These are phyloP conservation scores for Tolypocladium ophioglossoides DNA, from an alignment of 2,329 filamentous ascomycete species.

Conservation along the genomic window DNA sequence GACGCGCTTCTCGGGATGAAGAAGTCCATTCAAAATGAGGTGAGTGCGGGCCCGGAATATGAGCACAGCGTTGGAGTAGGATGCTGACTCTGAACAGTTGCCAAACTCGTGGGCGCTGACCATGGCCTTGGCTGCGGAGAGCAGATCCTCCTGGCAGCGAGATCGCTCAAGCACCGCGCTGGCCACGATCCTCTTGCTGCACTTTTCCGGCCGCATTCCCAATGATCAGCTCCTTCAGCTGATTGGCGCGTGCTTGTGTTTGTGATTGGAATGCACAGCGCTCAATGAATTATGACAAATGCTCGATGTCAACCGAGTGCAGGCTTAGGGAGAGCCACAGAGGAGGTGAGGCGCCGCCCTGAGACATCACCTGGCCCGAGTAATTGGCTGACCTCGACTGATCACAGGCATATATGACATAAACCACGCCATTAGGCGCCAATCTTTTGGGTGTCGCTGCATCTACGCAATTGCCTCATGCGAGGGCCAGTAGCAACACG, in stretches of 20 bases:
- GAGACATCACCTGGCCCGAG: not conserved
- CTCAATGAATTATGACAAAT: not conserved
- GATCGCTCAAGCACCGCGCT: constrained; percentile 15
- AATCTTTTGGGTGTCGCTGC: not conserved
- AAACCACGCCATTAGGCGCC: not conserved
- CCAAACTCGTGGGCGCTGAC: constrained; percentile 16
- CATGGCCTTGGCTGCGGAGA: constrained; percentile 11
- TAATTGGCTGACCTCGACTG: not conserved
- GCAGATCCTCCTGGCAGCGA: constrained; percentile 6
- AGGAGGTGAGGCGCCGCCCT: not conserved
- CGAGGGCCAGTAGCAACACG: not conserved
- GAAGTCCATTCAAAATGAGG: constrained; percentile 12
- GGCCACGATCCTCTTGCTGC: constrained; percentile 13
- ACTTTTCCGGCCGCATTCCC: constrained; percentile 13
- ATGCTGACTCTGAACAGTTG: constrained; percentile 5
- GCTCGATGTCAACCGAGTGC: not conserved
- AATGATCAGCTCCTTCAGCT: constrained; percentile 14
- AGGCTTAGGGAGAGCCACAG: not conserved
- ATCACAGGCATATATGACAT: too few relatives aligned
- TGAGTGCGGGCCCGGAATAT: not conserved
- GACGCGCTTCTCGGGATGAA: constrained; percentile 9
- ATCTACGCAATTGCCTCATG: not conserved
- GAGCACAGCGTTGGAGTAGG: not conserved
- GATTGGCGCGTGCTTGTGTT: constrained; percentile 12
- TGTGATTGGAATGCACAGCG: constrained; percentile 6